A percentile compares a stretch with the other conserved stretches of the same genome.
These are phyloP conservation scores for Salvia rosmarinus DNA, from an alignment of 257 asterid species.

Conservation along the genomic window DNA sequence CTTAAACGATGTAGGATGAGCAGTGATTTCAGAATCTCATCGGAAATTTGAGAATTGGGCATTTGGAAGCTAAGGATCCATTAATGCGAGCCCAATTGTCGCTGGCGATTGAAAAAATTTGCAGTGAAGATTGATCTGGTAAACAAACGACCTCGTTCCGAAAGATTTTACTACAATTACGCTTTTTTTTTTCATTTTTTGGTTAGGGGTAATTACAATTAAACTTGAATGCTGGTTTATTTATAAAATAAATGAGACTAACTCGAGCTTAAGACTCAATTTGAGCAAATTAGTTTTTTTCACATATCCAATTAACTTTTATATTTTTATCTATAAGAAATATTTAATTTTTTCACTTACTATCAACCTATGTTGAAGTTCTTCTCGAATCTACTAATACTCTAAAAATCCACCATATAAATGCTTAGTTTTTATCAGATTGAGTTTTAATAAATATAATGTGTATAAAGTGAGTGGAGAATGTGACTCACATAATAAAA, in stretches of 20 bases:
- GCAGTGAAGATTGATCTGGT: constrained; percentile 27
- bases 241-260: neutral
- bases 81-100: constrained; percentile 23
- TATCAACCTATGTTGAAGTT: no score
- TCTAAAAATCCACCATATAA: no score
- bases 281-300: neutral
- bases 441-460: no score
- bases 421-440: no score
- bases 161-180: neutral
- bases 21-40: constrained; percentile 4
- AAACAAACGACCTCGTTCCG: no score
- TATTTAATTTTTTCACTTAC: no score
- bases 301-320: neutral
- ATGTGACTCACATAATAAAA: no score
- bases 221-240: neutral
- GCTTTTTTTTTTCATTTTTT: neutral
- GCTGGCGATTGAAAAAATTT: constrained; percentile 18
- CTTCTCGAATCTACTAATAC: no score
- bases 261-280: neutral
- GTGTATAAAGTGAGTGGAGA: no score
- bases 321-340: neutral
- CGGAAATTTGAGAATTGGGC: constrained; percentile 16
- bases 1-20: constrained; percentile 8
- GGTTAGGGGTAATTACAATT: neutral
- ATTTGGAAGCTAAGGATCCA: constrained; percentile 31